Evolutionary conservation across 2,329 filamentous ascomycete genomes (phyloP).

Genomic region (Emericellopsis atlantica): DNA sequence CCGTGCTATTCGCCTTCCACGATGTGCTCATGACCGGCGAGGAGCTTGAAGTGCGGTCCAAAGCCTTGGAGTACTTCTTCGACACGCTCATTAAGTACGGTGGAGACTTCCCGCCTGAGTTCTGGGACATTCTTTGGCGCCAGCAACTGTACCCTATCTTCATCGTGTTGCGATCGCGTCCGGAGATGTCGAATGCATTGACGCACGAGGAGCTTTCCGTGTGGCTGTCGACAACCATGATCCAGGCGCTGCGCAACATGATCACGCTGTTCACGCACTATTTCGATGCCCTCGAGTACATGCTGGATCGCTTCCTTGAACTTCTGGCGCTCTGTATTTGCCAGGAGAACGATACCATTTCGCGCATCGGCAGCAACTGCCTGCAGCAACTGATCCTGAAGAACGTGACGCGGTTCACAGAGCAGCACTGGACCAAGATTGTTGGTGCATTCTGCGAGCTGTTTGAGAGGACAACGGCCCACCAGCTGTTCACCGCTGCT

Average conservation of each 20-base stretch:
- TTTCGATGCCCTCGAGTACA: conserved; percentile 90
- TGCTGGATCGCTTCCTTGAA: conserved; percentile 95
- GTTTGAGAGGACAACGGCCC: conserved; percentile 87
- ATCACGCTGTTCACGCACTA: conserved; percentile 98
- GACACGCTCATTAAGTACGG: conserved; percentile 85
- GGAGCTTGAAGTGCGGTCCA: conserved; percentile 86
- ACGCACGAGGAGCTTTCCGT: conserved; percentile 97
- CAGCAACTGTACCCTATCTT: conserved; percentile 97
- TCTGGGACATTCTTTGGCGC: conserved; percentile 97
- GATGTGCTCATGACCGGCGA: conserved; percentile 99
- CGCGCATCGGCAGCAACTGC: conserved; percentile 95
- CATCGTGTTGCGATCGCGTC: conserved; percentile 90
- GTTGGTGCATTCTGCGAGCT: conserved; percentile 93
- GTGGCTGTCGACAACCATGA: conserved; percentile 98
- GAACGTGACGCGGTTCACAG: conserved; percentile 84
- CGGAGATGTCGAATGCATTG: conserved; percentile 88
- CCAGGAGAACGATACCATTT: conserved; percentile 97
- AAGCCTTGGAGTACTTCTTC: conserved; percentile 91
- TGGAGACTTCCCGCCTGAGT: conserved; percentile 80
- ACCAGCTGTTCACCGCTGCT: conserved; percentile 85
- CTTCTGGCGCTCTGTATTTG: conserved; percentile 92
- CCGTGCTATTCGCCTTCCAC: conserved; percentile 94
- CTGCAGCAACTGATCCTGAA: conserved; percentile 92
- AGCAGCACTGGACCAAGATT: conserved; percentile 85
- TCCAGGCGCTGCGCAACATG: conserved; percentile 95